Conservation (phyloP, 2,329 filamentous ascomycete species). For the Beauveria varroae region DNA sequence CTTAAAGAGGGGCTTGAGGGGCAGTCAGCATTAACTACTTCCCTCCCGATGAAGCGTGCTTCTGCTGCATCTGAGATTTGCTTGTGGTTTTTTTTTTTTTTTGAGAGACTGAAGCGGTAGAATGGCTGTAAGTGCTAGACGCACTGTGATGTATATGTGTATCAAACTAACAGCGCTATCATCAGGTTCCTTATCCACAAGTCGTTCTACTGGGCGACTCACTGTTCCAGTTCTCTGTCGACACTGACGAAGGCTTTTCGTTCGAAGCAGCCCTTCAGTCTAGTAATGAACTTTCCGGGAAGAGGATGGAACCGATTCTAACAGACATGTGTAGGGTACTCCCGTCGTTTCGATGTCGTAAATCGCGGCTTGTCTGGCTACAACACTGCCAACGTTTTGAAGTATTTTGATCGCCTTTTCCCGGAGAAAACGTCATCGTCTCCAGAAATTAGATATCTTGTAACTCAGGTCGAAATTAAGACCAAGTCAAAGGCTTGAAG, state of each 20-base stretch:
- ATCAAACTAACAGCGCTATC: neutral
- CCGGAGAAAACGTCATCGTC: conserved; percentile 51
- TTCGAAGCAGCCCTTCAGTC: conserved; percentile 66
- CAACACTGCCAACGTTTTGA: conserved; percentile 67
- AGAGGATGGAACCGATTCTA: neutral
- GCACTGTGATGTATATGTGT: neutral
- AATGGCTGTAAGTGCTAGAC: conserved; percentile 17
- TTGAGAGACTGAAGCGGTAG: neutral
- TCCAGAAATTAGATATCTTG: conserved; percentile 59
- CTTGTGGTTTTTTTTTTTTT: neutral
- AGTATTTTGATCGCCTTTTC: conserved; percentile 62
- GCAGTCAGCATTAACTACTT: neutral
- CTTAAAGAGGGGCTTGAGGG: conserved; percentile 1
- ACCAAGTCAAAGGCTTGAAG: neutral
- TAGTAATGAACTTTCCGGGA: conserved; percentile 32
- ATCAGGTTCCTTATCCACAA: conserved; percentile 56
- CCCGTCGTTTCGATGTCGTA: conserved; percentile 73
- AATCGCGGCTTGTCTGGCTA: conserved; percentile 86
- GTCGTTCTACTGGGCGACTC: conserved; percentile 86
- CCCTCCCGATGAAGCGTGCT: no score
- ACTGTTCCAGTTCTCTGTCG: conserved; percentile 63
- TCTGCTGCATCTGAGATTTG: no score
- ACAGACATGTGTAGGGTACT: conserved; percentile 48
- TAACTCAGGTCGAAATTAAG: conserved; percentile 22
- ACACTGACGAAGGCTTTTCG: conserved; percentile 59